Percentiles rank a stretch among this genome's conserved stretches.
Evolutionary conservation across 441 rosid species (phyloP).

Genomic region (Kokia cookei): DNA sequence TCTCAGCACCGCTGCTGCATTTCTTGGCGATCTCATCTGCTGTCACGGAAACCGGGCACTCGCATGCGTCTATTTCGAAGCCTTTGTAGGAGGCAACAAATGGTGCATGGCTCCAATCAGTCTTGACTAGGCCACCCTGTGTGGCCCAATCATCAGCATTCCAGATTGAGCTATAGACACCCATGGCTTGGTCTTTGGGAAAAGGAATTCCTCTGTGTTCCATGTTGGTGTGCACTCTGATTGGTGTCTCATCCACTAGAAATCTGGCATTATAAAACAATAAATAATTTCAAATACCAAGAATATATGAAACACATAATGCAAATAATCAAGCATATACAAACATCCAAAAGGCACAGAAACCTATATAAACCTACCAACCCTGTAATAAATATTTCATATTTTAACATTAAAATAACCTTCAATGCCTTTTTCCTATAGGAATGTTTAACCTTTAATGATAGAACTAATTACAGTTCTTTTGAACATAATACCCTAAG

Average conservation of each 20-base stretch:
- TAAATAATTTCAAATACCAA: not conserved
- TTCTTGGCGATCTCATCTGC: conserved; percentile 41
- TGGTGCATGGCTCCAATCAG: conserved; percentile 94
- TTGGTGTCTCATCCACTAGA: conserved; percentile 78
- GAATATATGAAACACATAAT: too few relatives aligned
- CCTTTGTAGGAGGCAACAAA: conserved; percentile 86
- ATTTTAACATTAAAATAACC: not conserved
- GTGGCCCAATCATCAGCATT: conserved; percentile 99
- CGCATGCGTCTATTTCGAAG: conserved; percentile 76
- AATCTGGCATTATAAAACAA: conserved; percentile 39
- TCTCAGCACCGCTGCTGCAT: conserved; percentile 52
- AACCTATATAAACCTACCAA: not conserved
- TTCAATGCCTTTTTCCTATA: not conserved
- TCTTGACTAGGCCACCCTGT: conserved; percentile 88
- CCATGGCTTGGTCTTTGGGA: conserved; percentile 93
- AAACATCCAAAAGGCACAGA: not conserved
- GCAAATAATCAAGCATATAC: not conserved
- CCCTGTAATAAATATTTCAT: not conserved
- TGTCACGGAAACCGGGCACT: conserved; percentile 37
- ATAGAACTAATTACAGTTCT: not conserved
- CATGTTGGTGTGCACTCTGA: conserved; percentile 74
- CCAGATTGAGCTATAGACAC: conserved; percentile 97
- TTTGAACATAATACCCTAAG: too few relatives aligned
- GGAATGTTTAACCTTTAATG: not conserved
- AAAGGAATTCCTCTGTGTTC: conserved; percentile 81